Evolutionary conservation across 2,329 filamentous ascomycete genomes (phyloP).

Genomic region (Clarireedia paspali): DNA sequence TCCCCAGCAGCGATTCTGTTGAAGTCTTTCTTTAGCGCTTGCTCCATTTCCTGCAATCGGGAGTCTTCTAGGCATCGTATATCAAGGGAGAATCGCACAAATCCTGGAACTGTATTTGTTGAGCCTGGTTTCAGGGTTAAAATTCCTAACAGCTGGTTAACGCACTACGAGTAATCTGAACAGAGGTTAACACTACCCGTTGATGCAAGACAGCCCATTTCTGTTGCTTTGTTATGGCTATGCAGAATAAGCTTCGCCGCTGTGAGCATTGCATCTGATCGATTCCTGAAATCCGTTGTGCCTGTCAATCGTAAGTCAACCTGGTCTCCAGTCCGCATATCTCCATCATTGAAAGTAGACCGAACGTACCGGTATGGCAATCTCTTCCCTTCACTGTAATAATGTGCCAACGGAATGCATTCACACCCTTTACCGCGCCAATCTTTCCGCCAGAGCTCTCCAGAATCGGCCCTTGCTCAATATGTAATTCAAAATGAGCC

Average conservation of each 20-base stretch:
- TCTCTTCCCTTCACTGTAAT: conserved; percentile 59
- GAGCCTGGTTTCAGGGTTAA: conserved; percentile 57
- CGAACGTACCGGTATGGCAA: conserved; percentile 50
- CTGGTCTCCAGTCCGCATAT: background rate
- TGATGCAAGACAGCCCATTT: conserved; percentile 50
- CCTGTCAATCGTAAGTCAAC: conserved; percentile 26
- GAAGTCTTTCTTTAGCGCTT: conserved; percentile 49
- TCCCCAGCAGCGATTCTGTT: conserved; percentile 49
- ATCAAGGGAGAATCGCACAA: conserved; percentile 61
- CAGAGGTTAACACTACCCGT: conserved; percentile 32
- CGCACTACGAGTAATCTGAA: background rate
- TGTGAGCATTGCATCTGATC: conserved; percentile 61
- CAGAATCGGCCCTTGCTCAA: conserved; percentile 74
- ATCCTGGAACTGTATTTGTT: conserved; percentile 66
- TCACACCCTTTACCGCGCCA: conserved; percentile 64
- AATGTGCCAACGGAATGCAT: conserved; percentile 69
- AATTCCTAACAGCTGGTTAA: conserved; percentile 41
- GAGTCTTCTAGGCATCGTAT: conserved; percentile 52
- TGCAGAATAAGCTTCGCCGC: conserved; percentile 61
- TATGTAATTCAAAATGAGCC: conserved; percentile 78
- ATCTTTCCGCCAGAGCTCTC: conserved; percentile 56
- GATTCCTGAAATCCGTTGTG: conserved; percentile 59
- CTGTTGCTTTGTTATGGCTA: conserved; percentile 54
- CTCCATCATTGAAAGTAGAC: background rate
- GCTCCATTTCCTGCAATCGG: conserved; percentile 49